Base-by-base conservation (phyloP, 169 alveolate genomes). In the Eimeria sp. region DNA sequence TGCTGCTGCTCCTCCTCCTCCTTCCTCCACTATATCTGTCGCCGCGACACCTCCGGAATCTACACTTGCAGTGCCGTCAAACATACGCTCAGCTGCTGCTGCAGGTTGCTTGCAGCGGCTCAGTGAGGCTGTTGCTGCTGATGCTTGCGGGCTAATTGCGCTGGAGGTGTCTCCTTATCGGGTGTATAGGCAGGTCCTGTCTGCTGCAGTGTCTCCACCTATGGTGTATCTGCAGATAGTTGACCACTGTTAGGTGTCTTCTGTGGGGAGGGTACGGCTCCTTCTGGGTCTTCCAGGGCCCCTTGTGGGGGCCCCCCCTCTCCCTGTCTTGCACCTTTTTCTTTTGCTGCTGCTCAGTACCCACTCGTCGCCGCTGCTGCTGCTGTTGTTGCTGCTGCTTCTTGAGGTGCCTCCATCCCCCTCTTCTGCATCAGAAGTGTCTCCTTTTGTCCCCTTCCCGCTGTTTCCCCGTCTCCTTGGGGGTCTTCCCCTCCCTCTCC, bases 291-390 rank as follows among this genome's bases (percentile, higher is more conserved):
- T 51, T n/a, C 73, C 49, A 43, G 90, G 73, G 73, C 90, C 65
- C 34, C 90, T 82, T 82, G 72, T 45, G 49, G 72, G 51, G 90
- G 65, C 65, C 87, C 57, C 78, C 78, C 45, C 87, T 76, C 57
- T 1, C 78, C 45, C 87, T 76, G 87, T 49, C 65, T 76, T 76
- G 27, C 18, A 25, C 45, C 57, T 76, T 40, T 76, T 76, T 13
- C n/a, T 76, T 49, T 16, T 9, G 73, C 51, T 43, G 67, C 30
- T 1, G 4, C 49, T 47, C 51, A 51, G 27, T 11, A 7, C 72
- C 90, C 90, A 82, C 18, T 82, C 90, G 16, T 54, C 90, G 72
- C 73, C 54, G 90, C 90, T 82, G 73, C 70, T 65, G 90, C 90
- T 27, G 45, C 82, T 30, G 45, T 13, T 72, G 45, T 49, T 72